These are phyloP conservation scores for Ochromonas danica DNA, from an alignment of 108 stramenopile species.

Conservation along the genomic window DNA sequence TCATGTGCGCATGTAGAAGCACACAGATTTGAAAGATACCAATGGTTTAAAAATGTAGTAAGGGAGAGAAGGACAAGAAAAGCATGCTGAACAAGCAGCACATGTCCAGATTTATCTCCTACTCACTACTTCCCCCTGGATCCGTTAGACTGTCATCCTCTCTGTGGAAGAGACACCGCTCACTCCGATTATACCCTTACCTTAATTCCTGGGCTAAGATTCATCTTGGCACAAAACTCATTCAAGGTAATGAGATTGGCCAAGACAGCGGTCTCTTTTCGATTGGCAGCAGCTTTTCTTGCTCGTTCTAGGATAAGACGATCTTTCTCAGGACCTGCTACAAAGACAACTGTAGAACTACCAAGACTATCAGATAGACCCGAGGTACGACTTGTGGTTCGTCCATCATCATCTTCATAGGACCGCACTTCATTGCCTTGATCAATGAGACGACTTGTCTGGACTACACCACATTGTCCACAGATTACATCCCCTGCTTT, in stretches of 20 bases:
- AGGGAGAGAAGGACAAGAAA: too few relatives aligned
- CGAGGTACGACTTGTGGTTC: neutral
- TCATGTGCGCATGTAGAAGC: too few relatives aligned
- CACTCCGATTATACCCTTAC: too few relatives aligned
- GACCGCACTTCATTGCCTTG: neutral
- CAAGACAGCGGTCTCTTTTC: neutral
- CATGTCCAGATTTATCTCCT: too few relatives aligned
- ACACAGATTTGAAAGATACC: too few relatives aligned
- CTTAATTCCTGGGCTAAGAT: too few relatives aligned
- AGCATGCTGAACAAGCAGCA: too few relatives aligned
- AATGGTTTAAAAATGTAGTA: too few relatives aligned
- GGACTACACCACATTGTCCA: neutral
- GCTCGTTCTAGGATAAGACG: neutral
- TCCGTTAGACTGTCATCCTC: too few relatives aligned
- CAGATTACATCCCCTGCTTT: neutral
- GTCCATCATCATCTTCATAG: neutral
- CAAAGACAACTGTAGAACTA: neutral
- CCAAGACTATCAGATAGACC: neutral
- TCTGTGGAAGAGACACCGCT: too few relatives aligned
- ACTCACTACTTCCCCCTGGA: too few relatives aligned
- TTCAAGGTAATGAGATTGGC: neutral
- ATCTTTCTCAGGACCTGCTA: neutral
- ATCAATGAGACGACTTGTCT: neutral
- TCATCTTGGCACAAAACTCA: neutral
- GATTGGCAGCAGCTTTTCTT: neutral